Evolutionary conservation across 306 rosid genomes (phyloP).

Genomic region (Biancaea sappan): DNA sequence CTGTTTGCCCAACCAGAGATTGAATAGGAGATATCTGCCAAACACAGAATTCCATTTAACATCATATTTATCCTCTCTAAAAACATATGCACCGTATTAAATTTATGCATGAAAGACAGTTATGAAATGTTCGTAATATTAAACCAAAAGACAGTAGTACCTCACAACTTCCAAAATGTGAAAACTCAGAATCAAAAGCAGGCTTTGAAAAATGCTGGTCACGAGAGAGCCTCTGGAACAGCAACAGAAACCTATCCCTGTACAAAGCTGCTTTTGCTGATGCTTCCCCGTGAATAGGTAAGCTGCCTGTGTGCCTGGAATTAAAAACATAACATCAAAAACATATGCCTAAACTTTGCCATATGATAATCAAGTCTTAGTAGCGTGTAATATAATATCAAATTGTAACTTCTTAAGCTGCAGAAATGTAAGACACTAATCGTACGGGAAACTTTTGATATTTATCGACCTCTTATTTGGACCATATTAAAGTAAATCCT

Average conservation of each 20-base stretch:
- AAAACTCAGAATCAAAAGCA: constrained; percentile 68
- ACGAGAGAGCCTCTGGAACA: constrained; percentile 85
- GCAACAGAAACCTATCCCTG: constrained; percentile 72
- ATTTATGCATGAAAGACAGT: neutral
- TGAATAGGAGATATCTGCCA: constrained; percentile 93
- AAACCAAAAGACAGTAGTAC: constrained; percentile 37
- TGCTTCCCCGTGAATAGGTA: constrained; percentile 80
- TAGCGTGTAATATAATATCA: constrained; percentile 12
- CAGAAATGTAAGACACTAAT: neutral
- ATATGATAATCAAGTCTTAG: constrained; percentile 16
- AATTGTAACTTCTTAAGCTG: neutral
- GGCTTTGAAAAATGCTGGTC: constrained; percentile 81
- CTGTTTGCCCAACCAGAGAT: constrained; percentile 85
- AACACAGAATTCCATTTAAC: constrained; percentile 22
- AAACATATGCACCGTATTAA: constrained; percentile 3
- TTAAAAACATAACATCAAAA: constrained; percentile 13
- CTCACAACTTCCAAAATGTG: constrained; percentile 86
- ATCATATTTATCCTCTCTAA: constrained; percentile 19
- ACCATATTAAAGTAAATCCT: neutral
- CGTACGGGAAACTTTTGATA: neutral
- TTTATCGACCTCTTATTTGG: neutral
- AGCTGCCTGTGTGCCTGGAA: constrained; percentile 60
- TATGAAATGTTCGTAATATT: constrained; percentile 10
- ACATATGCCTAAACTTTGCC: constrained; percentile 8
- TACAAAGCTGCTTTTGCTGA: constrained; percentile 70